These are phyloP conservation scores for Cordyceps fumosorosea DNA, from an alignment of 2,329 filamentous ascomycete genomes.

Conservation along the genomic window DNA sequence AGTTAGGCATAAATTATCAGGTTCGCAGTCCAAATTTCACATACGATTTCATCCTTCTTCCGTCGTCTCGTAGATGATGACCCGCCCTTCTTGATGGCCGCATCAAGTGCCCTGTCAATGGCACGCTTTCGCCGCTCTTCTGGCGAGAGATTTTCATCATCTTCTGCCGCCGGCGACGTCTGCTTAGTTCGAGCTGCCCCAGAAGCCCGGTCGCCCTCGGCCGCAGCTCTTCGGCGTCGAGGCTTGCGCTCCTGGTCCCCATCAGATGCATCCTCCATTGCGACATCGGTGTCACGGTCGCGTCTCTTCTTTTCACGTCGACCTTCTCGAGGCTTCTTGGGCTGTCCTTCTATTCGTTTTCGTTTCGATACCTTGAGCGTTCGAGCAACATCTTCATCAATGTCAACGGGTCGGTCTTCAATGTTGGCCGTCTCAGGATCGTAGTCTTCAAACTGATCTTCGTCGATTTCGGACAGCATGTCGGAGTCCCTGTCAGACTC, in stretches of 20 bases:
- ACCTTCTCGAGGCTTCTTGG: slow-evolving; percentile 71
- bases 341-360: slow-evolving; percentile 57
- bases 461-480: slow-evolving; percentile 61
- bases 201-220: slow-evolving; percentile 42
- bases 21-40: slow-evolving; percentile 26
- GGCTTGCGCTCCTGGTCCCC: slow-evolving; percentile 37
- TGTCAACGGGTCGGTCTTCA: slow-evolving; percentile 57
- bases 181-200: slow-evolving; percentile 40
- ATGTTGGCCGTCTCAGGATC: slow-evolving; percentile 58
- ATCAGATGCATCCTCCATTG: slow-evolving; percentile 40
- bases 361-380: slow-evolving; percentile 59
- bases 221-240: slow-evolving; percentile 39
- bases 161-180: slow-evolving; percentile 51
- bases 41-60: slow-evolving; percentile 83
- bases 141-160: slow-evolving; percentile 73
- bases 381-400: slow-evolving; percentile 59
- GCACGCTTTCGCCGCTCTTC: slow-evolving; percentile 79
- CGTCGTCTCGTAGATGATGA: slow-evolving; percentile 58
- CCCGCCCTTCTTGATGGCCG: slow-evolving; percentile 70
- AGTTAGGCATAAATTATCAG: slow-evolving; percentile 18
- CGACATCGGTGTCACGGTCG: slow-evolving; percentile 43
- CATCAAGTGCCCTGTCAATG: slow-evolving; percentile 81
- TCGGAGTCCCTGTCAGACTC: slow-evolving; percentile 52
- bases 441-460: slow-evolving; percentile 64
- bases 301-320: slow-evolving; percentile 60